Evolutionary conservation across 139 green algal genomes (phyloP), one percentile per base, ranked within the genome.

Genomic region (Tetraselmis chui): DNA sequence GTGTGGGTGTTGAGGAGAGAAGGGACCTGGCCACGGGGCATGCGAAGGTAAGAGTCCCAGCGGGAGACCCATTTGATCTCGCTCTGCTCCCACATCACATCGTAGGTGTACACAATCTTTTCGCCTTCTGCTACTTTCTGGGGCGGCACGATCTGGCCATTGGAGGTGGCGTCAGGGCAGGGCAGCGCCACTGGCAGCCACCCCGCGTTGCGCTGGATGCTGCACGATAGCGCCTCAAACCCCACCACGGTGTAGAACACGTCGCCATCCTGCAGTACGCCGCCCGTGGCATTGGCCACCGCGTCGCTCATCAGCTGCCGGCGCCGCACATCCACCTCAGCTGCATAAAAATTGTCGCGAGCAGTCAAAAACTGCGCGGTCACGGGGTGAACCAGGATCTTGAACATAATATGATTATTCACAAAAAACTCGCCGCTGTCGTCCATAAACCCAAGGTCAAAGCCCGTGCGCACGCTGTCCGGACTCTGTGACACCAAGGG

Each of bases 321-420:
- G 29, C 28, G 79, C 1, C 80, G 77, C 24, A 83, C 88, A 76
- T 95, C 89, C 30, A 94, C 78, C 59, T 88, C 84, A 1, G 85
- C 89, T 45, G 87, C 82, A 25, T 85, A 32, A 59, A 31, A 79
- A 1, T 31, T 30, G 45, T 88, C 31, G 28, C 67, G 77, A 0
- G 83, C 78, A 29, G 75, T 45, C 0, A 82, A 82, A 80, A 91
- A 97, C 86, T 97, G 91, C 1, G 91, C 93, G 78, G 96, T 92
- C 23, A 93, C 94, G 31, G 91, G 81, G 83, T 98, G 95, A 27
- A 98, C 89, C 31, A 98, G 89, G 2, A 98, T 89, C 86, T 95
- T 98, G 90, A 98, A 98, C 86, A 94, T 92, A 28, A 98, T 89
- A 86, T 98, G 95, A 87, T 99, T 99, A 92, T 96, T 94, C 45